A percentile compares a stretch with the other conserved stretches of the same genome.
Evolutionary conservation across 2,329 filamentous ascomycete genomes (phyloP).

Genomic region (Trichoderma sp.): DNA sequence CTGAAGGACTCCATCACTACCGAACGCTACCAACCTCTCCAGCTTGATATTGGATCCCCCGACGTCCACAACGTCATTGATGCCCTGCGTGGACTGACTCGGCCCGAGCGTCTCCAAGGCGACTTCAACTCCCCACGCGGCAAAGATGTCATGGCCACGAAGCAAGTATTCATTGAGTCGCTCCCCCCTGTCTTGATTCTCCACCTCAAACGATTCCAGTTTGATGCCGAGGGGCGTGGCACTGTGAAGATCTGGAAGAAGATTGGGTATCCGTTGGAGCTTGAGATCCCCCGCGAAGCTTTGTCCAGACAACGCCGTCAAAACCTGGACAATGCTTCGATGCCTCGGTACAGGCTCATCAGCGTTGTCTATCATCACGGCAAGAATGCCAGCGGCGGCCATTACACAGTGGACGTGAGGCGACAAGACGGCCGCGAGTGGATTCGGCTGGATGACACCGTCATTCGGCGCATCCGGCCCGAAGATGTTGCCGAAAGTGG

Average conservation of each 20-base stretch:
- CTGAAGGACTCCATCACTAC: conserved; percentile 88
- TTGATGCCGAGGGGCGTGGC: conserved; percentile 75
- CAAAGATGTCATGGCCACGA: conserved; percentile 76
- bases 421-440: conserved; percentile 94
- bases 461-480: conserved; percentile 79
- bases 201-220: conserved; percentile 96
- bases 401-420: conserved; percentile 96
- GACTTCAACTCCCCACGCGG: conserved; percentile 81
- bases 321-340: conserved; percentile 63
- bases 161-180: conserved; percentile 92
- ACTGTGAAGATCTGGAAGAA: conserved; percentile 99
- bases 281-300: conserved; percentile 90
- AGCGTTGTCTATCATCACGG: conserved; percentile 97
- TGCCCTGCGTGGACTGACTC: conserved; percentile 81
- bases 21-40: conserved; percentile 91
- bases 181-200: conserved; percentile 90
- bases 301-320: conserved; percentile 74
- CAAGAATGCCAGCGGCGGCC: conserved; percentile 91
- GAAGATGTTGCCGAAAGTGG: conserved; percentile 87
- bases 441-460: conserved; percentile 93
- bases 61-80: conserved; percentile 90
- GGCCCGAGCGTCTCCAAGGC: conserved; percentile 80
- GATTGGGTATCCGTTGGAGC: conserved; percentile 88
- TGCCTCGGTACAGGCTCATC: conserved; percentile 83
- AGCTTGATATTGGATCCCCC: conserved; percentile 88